Percentiles rank a stretch among this genome's conserved stretches.
phyloP scores from a whole-genome alignment of 2,329 filamentous ascomycete genomes.

The Trichoderma aggressivum region DNA sequence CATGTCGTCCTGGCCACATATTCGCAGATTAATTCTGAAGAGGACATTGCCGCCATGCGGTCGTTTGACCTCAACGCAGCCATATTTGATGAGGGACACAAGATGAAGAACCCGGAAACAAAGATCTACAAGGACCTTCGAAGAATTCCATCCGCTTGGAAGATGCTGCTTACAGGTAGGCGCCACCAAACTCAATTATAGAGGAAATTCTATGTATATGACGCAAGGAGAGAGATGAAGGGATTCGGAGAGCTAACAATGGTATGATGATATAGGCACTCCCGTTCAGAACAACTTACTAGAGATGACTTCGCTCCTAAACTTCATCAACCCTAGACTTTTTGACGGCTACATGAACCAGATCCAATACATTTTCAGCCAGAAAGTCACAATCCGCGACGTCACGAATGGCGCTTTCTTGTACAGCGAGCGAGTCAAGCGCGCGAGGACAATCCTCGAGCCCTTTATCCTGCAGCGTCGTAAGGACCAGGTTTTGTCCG shows the following conservation, averaged over 20 bases:
- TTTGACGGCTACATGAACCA: constrained; percentile 76
- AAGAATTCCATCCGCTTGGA: constrained; percentile 74
- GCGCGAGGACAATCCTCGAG: constrained; percentile 87
- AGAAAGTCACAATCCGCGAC: constrained; percentile 81
- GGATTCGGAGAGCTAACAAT: constrained; percentile 20
- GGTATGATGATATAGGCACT: constrained; percentile 60
- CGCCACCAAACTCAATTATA: not conserved
- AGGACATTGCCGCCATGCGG: constrained; percentile 50
- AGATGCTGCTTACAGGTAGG: constrained; percentile 64
- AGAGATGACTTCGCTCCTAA: constrained; percentile 84
- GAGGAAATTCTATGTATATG: not conserved
- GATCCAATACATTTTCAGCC: constrained; percentile 83
- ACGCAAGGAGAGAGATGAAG: not conserved
- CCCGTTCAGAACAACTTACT: constrained; percentile 92
- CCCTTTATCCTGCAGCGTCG: constrained; percentile 93
- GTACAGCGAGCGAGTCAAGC: constrained; percentile 79
- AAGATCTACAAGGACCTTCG: constrained; percentile 77
- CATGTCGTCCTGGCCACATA: constrained; percentile 60
- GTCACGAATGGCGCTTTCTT: constrained; percentile 77
- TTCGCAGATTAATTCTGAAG: constrained; percentile 53
- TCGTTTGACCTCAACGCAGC: constrained; percentile 50
- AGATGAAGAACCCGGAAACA: constrained; percentile 83
- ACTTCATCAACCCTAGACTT: constrained; percentile 86
- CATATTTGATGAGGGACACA: constrained; percentile 93
- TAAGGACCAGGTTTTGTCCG: constrained; percentile 84